A percentile compares a stretch with the other conserved stretches of the same genome.
Conservation (phyloP, 1,284 basidiomycete species). For the Mycosarcoma maydis region DNA sequence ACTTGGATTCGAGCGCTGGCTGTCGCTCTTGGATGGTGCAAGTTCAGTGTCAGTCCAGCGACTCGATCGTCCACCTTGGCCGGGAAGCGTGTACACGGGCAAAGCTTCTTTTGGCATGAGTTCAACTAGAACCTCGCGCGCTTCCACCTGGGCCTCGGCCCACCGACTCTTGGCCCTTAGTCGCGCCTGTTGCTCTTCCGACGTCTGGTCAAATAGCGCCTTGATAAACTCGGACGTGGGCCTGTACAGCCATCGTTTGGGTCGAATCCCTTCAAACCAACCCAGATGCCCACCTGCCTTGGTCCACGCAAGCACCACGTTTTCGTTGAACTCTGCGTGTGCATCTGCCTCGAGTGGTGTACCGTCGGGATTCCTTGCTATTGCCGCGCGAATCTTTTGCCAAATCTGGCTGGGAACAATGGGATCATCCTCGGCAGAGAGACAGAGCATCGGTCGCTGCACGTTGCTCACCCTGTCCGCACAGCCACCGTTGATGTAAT, state of each 20-base stretch:
- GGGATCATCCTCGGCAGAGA: conserved; percentile 92
- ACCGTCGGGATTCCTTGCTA: conserved; percentile 43
- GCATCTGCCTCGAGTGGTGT: conserved; percentile 68
- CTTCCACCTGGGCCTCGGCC: conserved; percentile 22
- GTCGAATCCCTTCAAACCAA: conserved; percentile 77
- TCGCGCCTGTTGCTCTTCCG: conserved; percentile 19
- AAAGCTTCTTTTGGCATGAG: conserved; percentile 49
- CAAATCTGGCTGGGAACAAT: conserved; percentile 71
- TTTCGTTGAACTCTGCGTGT: conserved; percentile 70
- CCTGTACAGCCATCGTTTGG: conserved; percentile 56
- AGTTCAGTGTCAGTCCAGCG: conserved; percentile 24
- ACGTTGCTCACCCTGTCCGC: conserved; percentile 54
- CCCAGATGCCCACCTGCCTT: conserved; percentile 89
- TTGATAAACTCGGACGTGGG: conserved; percentile 56
- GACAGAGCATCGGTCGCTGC: conserved; percentile 73
- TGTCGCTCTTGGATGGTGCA: not conserved
- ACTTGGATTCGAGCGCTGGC: not conserved
- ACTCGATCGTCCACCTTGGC: conserved; percentile 22
- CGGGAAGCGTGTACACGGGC: conserved; percentile 42
- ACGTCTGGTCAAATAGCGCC: conserved; percentile 44
- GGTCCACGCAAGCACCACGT: conserved; percentile 80
- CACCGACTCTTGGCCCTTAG: conserved; percentile 26
- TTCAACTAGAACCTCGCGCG: conserved; percentile 44
- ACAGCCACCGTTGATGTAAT: conserved; percentile 73
- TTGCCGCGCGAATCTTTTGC: conserved; percentile 34